These are phyloP conservation scores for Zygosaccharomyces gambellarensis DNA, from an alignment of 805 yeast species.

Conservation along the genomic window DNA sequence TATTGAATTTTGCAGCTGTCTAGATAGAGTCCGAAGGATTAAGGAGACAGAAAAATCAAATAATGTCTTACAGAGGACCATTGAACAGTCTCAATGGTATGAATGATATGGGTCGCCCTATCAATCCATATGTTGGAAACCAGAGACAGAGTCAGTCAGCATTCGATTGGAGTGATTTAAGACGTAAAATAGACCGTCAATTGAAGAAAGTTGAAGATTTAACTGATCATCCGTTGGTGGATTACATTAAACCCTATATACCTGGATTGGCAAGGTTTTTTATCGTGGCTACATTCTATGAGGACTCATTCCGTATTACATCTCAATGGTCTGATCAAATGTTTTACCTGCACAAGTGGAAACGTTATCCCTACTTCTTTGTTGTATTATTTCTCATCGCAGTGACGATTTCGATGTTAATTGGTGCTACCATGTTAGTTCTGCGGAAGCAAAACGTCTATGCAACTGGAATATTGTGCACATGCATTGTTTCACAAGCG, in stretches of 20 bases:
- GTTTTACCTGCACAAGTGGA: conserved; percentile 71
- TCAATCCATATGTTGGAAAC: conserved; percentile 11
- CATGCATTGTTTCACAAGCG: conserved; percentile 78
- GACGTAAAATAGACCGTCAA: conserved; percentile 40
- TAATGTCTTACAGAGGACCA: conserved; percentile 27
- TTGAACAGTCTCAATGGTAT: conserved; percentile 17
- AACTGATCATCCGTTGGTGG: conserved; percentile 48
- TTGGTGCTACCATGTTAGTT: conserved; percentile 68
- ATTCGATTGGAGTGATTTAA: conserved; percentile 1
- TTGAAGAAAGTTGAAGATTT: conserved; percentile 50
- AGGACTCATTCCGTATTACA: conserved; percentile 77
- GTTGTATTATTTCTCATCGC: conserved; percentile 63
- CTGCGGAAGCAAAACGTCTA: conserved; percentile 60
- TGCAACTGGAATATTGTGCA: conserved; percentile 64
- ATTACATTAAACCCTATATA: conserved; percentile 57
- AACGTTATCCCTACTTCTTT: conserved; percentile 72
- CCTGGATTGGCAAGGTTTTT: conserved; percentile 86
- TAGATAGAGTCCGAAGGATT: background rate
- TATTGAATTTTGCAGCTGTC: background rate
- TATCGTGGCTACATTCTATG: conserved; percentile 89
- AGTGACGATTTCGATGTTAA: conserved; percentile 65
- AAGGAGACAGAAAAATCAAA: background rate
- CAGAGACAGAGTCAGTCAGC: conserved; percentile 4
- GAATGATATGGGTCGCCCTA: conserved; percentile 17
- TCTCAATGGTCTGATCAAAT: conserved; percentile 92